These are phyloP conservation scores for Atkinsonella texensis DNA, from an alignment of 2,329 filamentous ascomycete genomes.

Conservation along the genomic window DNA sequence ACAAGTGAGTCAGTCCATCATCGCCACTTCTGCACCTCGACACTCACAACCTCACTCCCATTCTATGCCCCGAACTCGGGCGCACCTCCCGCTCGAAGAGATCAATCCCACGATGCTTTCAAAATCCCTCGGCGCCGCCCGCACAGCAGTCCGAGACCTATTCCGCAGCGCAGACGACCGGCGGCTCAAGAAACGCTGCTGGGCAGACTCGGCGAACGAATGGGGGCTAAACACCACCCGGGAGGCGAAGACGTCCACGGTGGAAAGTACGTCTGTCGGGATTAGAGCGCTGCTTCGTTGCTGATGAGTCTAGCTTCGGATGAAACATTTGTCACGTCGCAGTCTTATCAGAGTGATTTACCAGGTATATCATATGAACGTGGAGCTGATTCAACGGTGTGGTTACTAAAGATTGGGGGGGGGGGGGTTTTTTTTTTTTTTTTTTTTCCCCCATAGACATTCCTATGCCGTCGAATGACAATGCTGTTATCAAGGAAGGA, in stretches of 20 bases:
- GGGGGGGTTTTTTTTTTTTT: too few relatives aligned
- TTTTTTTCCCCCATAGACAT: not conserved
- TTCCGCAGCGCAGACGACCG: slow-evolving; percentile 1
- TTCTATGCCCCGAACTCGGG: too few relatives aligned
- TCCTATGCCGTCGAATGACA: not conserved
- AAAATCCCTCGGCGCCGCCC: slow-evolving; percentile 4
- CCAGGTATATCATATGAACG: not conserved
- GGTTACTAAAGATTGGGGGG: too few relatives aligned
- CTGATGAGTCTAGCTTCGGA: not conserved
- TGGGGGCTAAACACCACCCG: not conserved
- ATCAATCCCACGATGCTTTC: slow-evolving; percentile 1
- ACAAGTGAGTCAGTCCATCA: too few relatives aligned
- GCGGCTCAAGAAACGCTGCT: not conserved
- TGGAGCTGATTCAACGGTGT: too few relatives aligned
- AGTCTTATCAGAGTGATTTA: not conserved
- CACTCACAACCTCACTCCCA: too few relatives aligned
- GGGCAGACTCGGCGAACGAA: slow-evolving; percentile 1
- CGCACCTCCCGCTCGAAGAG: too few relatives aligned
- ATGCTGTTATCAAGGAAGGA: slow-evolving; percentile 2
- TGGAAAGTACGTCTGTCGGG: not conserved
- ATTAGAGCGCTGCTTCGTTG: too few relatives aligned
- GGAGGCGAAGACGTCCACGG: not conserved
- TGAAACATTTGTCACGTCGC: slow-evolving; percentile 1
- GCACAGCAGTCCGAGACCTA: slow-evolving; percentile 2
- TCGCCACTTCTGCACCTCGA: too few relatives aligned